These are phyloP conservation scores for Ogataea hybrid DNA, from an alignment of 1,139 yeast genomes.

Conservation along the genomic window DNA sequence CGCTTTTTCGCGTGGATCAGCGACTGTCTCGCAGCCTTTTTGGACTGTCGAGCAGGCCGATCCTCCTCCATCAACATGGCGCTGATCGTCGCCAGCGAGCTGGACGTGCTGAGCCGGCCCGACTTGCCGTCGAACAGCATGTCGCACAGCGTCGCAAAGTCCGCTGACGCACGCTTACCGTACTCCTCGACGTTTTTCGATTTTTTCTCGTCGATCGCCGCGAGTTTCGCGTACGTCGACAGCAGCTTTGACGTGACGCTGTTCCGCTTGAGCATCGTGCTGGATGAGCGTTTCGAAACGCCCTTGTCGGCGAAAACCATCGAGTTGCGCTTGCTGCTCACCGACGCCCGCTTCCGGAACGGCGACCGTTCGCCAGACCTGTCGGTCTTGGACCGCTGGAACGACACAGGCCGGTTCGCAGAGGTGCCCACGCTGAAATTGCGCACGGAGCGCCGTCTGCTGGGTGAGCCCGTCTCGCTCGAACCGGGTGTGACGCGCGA, in stretches of 20 bases:
- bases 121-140: conserved; percentile 53
- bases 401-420: conserved; percentile 55
- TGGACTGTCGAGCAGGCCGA: conserved; percentile 6
- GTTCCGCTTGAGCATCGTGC: conserved; percentile 53
- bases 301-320: conserved; percentile 19
- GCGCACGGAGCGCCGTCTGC: conserved; percentile 44
- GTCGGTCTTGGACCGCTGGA: conserved; percentile 26
- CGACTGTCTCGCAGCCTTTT: conserved; percentile 14
- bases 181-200: conserved; percentile 73
- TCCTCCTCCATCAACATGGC: conserved; percentile 27
- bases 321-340: conserved; percentile 24
- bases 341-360: conserved; percentile 17
- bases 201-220: conserved; percentile 54
- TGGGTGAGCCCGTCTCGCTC: conserved; percentile 26
- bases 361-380: background rate
- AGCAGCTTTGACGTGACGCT: conserved; percentile 68
- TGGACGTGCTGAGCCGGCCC: conserved; percentile 25
- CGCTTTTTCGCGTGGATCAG: conserved; percentile 23
- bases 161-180: conserved; percentile 72
- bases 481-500: conserved; percentile 26
- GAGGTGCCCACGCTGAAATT: conserved; percentile 51
- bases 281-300: conserved; percentile 32
- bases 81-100: conserved; percentile 31
- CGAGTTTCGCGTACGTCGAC: conserved; percentile 67
- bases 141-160: conserved; percentile 75